These are phyloP conservation scores for Tripterygium wilfordii DNA, from an alignment of 177 flowering plant genomes.

Conservation along the genomic window DNA sequence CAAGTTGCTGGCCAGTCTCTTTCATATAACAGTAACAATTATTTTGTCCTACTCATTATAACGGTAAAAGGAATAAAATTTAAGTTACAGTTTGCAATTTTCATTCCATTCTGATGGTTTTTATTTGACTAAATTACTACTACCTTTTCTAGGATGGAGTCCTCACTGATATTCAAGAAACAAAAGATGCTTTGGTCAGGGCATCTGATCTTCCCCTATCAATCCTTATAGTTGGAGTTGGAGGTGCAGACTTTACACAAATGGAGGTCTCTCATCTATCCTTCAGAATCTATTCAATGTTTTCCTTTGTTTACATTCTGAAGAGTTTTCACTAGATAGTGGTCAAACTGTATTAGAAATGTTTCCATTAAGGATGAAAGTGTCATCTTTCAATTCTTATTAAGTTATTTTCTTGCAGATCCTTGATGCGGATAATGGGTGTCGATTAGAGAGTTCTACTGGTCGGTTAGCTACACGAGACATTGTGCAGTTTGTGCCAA, in stretches of 20 bases:
- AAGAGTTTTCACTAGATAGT: too few species aligned
- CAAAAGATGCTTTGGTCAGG: constrained; percentile 72
- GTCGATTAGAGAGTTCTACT: constrained; percentile 58
- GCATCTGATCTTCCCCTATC: constrained; percentile 92
- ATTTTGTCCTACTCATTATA: constrained; percentile 72
- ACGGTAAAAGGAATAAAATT: constrained; percentile 52
- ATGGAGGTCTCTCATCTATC: too few species aligned
- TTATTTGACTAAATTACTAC: neutral
- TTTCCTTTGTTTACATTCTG: neutral
- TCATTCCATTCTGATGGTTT: neutral
- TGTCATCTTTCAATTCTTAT: too few species aligned
- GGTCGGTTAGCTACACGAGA: constrained; percentile 84
- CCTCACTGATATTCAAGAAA: constrained; percentile 76
- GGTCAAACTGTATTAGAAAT: too few species aligned
- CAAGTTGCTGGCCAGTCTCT: constrained; percentile 58
- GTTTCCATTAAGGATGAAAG: neutral
- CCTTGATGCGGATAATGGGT: constrained; percentile 85
- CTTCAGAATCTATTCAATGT: too few species aligned
- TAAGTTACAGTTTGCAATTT: too few species aligned
- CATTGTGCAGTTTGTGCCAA: constrained; percentile 90
- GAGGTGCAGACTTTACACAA: constrained; percentile 67
- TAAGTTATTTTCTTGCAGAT: constrained; percentile 29
- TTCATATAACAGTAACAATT: constrained; percentile 39
- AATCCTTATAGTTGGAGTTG: constrained; percentile 88
- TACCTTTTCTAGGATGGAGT: constrained; percentile 70